Evolutionary conservation across 108 stramenopile genomes (phyloP).

Genomic region (Pseudonitzschia multiseries): DNA sequence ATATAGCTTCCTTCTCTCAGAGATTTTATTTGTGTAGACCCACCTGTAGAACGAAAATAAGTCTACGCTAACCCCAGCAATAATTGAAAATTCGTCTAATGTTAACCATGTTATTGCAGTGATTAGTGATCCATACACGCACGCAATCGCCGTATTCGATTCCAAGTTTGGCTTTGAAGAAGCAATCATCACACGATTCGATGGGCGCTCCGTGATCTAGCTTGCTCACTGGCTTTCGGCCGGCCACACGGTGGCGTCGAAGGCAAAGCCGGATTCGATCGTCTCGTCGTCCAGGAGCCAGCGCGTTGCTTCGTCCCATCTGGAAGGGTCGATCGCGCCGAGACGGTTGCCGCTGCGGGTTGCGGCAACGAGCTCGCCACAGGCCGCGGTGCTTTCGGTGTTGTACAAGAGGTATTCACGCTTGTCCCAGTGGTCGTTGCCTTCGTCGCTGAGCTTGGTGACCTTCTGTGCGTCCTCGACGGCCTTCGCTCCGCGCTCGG

Average conservation of each 20-base stretch:
- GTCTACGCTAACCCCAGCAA: no score
- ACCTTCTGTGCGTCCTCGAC: conserved; percentile 38
- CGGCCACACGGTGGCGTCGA: conserved; percentile 18
- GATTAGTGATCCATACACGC: no score
- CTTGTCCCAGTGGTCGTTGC: conserved; percentile 36
- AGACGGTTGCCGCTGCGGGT: conserved; percentile 37
- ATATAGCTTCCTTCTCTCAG: no score
- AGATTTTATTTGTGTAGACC: no score
- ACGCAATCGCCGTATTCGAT: no score
- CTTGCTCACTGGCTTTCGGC: background rate
- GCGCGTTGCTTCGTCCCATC: conserved; percentile 38
- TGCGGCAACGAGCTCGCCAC: conserved; percentile 28
- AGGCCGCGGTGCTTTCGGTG: conserved; percentile 25
- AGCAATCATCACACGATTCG: no score
- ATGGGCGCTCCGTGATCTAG: no score
- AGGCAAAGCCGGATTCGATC: conserved; percentile 19
- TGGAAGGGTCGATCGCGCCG: conserved; percentile 31
- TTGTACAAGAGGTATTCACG: conserved; percentile 2
- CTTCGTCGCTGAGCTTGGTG: conserved; percentile 32
- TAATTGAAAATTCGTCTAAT: no score
- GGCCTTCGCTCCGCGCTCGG: conserved; percentile 23
- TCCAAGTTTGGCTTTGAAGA: no score
- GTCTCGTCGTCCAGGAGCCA: conserved; percentile 27
- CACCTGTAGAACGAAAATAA: no score
- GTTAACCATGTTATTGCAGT: no score